Percentiles rank a stretch among this genome's conserved stretches.
phyloP scores from a whole-genome alignment of 768 basidiomycete species.

The Termitomyces sp. region DNA sequence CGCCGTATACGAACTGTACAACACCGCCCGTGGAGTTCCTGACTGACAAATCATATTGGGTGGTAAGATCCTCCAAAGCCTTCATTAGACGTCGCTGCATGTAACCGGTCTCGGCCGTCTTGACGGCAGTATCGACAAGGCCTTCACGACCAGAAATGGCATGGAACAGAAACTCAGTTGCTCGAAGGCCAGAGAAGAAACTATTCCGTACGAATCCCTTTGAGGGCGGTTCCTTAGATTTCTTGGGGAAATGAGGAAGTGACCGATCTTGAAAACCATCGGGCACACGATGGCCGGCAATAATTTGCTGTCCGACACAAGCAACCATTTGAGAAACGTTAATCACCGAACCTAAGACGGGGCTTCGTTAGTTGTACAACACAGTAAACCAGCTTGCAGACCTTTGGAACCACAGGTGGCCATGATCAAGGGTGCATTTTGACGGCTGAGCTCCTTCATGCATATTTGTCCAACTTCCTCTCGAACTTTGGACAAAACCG shows the following conservation, averaged over 20 bases:
- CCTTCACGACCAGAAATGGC: conserved; percentile 99
- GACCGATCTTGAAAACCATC: conserved; percentile 99
- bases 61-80: conserved; percentile 93
- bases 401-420: conserved; percentile 99
- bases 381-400: conserved; percentile 19
- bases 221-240: conserved; percentile 91
- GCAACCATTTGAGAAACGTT: conserved; percentile 99
- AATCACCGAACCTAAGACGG: conserved; percentile 78
- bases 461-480: conserved; percentile 96
- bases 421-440: conserved; percentile 98
- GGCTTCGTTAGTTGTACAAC: neutral
- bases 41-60: conserved; percentile 94
- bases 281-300: conserved; percentile 95
- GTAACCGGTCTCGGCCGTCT: conserved; percentile 99
- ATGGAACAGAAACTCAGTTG: conserved; percentile 98
- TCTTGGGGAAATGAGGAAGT: conserved; percentile 97
- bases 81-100: conserved; percentile 99
- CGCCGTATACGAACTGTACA: conserved; percentile 96
- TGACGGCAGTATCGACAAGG: conserved; percentile 98
- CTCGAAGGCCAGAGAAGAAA: conserved; percentile 88
- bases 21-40: conserved; percentile 93
- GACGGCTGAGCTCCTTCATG: conserved; percentile 95
- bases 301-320: conserved; percentile 99
- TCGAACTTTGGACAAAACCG: conserved; percentile 90
- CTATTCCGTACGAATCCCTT: conserved; percentile 98